Evolutionary conservation across 805 yeast genomes (phyloP).

Genomic region (Hanseniaspora clermontiae): DNA sequence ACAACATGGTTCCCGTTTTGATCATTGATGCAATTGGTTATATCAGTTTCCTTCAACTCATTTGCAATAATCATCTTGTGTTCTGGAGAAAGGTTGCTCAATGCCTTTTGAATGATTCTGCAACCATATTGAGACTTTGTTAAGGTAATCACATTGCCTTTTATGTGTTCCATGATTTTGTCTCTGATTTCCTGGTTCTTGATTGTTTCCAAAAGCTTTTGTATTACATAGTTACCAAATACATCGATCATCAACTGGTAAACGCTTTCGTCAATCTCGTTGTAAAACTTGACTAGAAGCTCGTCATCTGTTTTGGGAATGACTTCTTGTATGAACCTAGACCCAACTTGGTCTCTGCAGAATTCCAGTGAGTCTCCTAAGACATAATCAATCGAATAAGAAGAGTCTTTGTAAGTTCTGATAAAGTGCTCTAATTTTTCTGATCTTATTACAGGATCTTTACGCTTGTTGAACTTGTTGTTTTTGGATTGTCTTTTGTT

Average conservation of each 20-base stretch:
- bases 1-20: conserved; percentile 97
- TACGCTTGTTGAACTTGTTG: conserved; percentile 17
- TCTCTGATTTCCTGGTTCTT: conserved; percentile 49
- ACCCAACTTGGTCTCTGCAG: conserved; percentile 92
- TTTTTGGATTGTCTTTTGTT: conserved; percentile 13
- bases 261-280: conserved; percentile 64
- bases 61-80: conserved; percentile 56
- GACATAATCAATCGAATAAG: conserved; percentile 54
- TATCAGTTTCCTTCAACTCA: conserved; percentile 51
- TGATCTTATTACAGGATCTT: conserved; percentile 50
- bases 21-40: conserved; percentile 67
- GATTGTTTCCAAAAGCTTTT: conserved; percentile 82
- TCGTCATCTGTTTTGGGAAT: conserved; percentile 49
- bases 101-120: conserved; percentile 87
- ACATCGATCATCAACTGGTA: conserved; percentile 86
- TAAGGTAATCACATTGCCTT: conserved; percentile 57
- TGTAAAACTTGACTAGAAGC: conserved; percentile 70
- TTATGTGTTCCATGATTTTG: conserved; percentile 36
- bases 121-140: conserved; percentile 97
- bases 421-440: conserved; percentile 80
- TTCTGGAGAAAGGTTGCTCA: conserved; percentile 53
- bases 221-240: conserved; percentile 94
- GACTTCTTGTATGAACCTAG: conserved; percentile 88
- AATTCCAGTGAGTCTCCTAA: conserved; percentile 83
- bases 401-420: conserved; percentile 43